phyloP scores from a whole-genome alignment of 176 grass and related monocot genomes.

The Aegilops tauschii region DNA sequence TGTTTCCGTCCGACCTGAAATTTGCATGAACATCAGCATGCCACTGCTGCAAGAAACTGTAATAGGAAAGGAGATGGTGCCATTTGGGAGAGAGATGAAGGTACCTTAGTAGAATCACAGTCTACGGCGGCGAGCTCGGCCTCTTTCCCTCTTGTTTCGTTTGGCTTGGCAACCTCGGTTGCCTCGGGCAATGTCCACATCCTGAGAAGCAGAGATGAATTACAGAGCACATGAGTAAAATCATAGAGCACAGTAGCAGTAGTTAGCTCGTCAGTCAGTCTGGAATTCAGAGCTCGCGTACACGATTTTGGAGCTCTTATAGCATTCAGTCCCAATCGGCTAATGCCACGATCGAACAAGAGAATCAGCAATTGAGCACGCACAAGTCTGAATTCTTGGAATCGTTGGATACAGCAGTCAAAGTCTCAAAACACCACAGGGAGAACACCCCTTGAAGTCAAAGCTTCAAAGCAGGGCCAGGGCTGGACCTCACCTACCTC shows the following conservation, averaged over 20 bases:
- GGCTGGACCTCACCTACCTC: background rate
- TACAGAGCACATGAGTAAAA: no score
- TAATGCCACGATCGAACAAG: background rate
- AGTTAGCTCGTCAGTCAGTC: no score
- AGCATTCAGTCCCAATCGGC: background rate
- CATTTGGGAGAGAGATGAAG: background rate
- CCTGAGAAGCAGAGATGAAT: slow-evolving; percentile 28
- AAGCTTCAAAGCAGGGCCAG: background rate
- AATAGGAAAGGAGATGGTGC: background rate
- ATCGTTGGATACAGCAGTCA: background rate
- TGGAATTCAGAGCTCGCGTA: background rate
- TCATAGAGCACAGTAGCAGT: no score
- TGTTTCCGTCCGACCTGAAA: slow-evolving; percentile 44
- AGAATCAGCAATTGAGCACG: background rate
- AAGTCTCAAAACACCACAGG: background rate
- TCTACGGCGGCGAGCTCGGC: slow-evolving; percentile 26
- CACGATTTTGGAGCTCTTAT: background rate
- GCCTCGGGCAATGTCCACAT: slow-evolving; percentile 79
- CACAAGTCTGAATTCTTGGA: no score
- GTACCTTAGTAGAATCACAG: slow-evolving; percentile 60
- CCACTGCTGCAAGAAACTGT: background rate
- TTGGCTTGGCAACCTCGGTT: slow-evolving; percentile 45
- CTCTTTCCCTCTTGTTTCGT: slow-evolving; percentile 23
- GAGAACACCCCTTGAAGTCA: background rate
- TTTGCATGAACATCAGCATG: background rate